Evolutionary conservation across 1,139 yeast species (phyloP), one percentile per base, ranked within the genome.

Genomic region (Kurtzmaniella quercitrusa): DNA sequence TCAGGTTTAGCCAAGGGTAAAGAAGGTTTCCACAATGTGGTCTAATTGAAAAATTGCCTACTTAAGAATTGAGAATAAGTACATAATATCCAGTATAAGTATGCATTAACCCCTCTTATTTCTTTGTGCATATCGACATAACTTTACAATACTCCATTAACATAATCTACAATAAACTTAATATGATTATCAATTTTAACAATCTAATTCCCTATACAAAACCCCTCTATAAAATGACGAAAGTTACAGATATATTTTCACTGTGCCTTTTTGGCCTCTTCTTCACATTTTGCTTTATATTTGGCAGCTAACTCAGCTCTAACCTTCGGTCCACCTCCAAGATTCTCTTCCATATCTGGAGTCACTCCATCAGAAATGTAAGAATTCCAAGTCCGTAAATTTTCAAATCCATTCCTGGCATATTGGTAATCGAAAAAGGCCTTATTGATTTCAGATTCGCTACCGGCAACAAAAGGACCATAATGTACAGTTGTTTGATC

Each of bases 391-490:
- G 77, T 72, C 44, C 63, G 71, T 37, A 87, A 77, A 39, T 79
- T 76, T 57, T 83, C 93, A 57, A 88, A 88, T 1, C 95, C 95
- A 59, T 86, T 85, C 37, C 68, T 60, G 37, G 80, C 84, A 43
- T 65, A 61, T 58, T 83, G 88, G 60, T 84, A 88, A 58, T 85
- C 93, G 59, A 65, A 55, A 55, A 84, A 81, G 0, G 88, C 94
- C 56, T 84, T 67, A 51, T 76, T 73, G 48, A 88, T 82, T 51
- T 77, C 77, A 41, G 76, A 81, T 45, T 71, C 68, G 16, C 83
- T 66, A 8, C 83, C 78, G 47, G 87, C 93, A 14, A 85, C 95
- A 60, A 88, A 88, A 15, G 96, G 96, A 12, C 97, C 97, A 57
- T 88, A 86, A 60, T 89, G 96, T 33, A 87, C 86, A 43, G 86